Conservation (phyloP, 306 rosid species). For the Pueraria montana region DNA sequence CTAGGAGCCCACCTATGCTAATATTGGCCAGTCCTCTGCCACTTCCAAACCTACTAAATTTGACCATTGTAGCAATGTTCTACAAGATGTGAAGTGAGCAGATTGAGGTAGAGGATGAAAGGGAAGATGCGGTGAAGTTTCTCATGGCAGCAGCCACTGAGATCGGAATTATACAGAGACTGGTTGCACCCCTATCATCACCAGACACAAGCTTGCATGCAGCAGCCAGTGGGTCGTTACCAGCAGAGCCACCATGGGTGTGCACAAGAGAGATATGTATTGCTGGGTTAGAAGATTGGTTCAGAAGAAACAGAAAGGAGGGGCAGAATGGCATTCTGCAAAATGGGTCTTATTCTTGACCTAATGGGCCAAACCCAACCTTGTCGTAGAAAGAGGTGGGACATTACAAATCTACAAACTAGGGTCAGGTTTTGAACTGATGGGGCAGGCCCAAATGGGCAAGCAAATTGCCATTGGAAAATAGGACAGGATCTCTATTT, state of each 20-base stretch:
- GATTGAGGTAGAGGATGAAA: background rate
- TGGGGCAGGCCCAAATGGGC: background rate
- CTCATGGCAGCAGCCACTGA: background rate
- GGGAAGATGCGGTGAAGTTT: background rate
- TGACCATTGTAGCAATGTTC: background rate
- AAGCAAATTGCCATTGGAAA: background rate
- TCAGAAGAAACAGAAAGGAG: background rate
- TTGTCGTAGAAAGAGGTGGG: background rate
- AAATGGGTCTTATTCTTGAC: background rate
- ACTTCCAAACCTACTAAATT: background rate
- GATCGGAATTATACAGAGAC: background rate
- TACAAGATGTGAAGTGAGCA: background rate
- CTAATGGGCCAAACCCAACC: background rate
- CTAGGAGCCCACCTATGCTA: background rate
- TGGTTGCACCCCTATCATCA: no score
- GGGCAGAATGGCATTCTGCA: no score
- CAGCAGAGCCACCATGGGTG: background rate
- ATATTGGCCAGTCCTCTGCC: background rate
- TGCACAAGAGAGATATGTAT: background rate
- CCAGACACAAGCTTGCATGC: background rate
- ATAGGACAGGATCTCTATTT: background rate
- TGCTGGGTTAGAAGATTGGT: background rate
- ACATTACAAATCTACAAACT: background rate
- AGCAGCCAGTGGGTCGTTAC: background rate
- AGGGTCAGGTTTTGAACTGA: background rate